phyloP scores from a whole-genome alignment of 75 land plant genomes.

The Cryptomeria japonica region DNA sequence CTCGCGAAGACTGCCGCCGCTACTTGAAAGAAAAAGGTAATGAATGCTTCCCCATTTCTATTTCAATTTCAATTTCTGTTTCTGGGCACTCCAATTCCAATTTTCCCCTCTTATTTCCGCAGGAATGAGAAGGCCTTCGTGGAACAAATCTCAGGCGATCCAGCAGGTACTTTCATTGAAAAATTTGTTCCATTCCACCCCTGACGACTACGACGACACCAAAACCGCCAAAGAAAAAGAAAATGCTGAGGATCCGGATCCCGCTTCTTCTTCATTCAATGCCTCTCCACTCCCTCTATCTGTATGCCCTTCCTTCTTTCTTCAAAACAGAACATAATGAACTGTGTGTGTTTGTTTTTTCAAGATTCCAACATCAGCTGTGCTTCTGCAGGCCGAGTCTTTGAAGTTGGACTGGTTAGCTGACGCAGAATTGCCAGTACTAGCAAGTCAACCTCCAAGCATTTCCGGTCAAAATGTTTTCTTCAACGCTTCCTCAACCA shows the following conservation, averaged over 20 bases:
- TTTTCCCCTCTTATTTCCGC: background rate
- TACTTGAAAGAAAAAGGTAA: slow-evolving; percentile 78
- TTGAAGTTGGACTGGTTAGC: background rate
- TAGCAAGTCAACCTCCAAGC: background rate
- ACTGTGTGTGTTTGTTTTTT: too few species aligned
- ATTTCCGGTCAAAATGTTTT: background rate
- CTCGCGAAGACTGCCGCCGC: slow-evolving; percentile 90
- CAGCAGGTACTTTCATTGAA: slow-evolving; percentile 78
- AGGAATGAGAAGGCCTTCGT: slow-evolving; percentile 68
- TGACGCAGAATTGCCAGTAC: slow-evolving; percentile 4
- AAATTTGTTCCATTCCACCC: slow-evolving; percentile 27
- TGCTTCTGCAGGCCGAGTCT: background rate
- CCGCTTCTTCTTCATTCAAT: background rate
- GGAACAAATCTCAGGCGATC: slow-evolving; percentile 82
- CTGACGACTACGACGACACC: slow-evolving; percentile 4
- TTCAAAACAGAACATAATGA: too few species aligned
- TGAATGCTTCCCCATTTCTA: too few species aligned
- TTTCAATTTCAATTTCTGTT: too few species aligned
- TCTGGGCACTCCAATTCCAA: background rate
- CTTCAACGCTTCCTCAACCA: background rate
- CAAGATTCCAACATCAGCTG: background rate
- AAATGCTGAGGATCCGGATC: background rate
- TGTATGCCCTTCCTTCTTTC: background rate
- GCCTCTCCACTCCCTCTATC: background rate
- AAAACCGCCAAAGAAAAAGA: background rate